phyloP scores from a whole-genome alignment of 2,329 filamentous ascomycete species.

The Phaeosphaeria sp. region DNA sequence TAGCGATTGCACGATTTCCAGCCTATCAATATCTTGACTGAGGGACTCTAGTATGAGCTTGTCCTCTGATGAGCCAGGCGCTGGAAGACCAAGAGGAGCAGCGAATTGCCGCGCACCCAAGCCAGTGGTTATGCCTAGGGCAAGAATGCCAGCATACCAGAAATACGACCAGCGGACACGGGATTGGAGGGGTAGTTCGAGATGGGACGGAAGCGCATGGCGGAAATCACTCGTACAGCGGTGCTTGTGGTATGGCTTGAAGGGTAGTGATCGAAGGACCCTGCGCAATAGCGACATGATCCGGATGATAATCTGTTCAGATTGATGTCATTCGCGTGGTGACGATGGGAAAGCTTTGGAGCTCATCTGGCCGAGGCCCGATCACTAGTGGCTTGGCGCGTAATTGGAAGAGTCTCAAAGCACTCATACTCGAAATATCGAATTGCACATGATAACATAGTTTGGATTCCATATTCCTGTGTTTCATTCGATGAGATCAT shows the following conservation, averaged over 20 bases:
- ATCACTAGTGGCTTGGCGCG: constrained; percentile 29
- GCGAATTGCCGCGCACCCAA: constrained; percentile 33
- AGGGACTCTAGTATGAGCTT: constrained; percentile 34
- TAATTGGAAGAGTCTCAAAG: too few relatives aligned
- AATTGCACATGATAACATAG: too few relatives aligned
- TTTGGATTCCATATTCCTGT: too few relatives aligned
- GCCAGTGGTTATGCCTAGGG: constrained; percentile 31
- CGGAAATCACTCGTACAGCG: background rate
- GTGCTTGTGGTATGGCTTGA: constrained; percentile 4
- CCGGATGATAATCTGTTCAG: background rate
- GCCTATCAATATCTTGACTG: constrained; percentile 32
- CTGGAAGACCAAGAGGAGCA: constrained; percentile 30
- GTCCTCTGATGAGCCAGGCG: constrained; percentile 38
- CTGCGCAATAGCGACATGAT: constrained; percentile 31
- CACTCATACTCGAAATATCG: too few relatives aligned
- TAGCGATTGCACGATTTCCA: constrained; percentile 42
- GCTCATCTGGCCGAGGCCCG: constrained; percentile 30
- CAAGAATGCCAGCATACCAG: constrained; percentile 40
- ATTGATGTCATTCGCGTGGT: background rate
- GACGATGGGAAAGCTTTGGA: background rate
- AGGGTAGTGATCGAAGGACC: constrained; percentile 14
- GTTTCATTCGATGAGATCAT: too few relatives aligned
- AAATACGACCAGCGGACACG: constrained; percentile 37
- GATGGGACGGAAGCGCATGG: constrained; percentile 3
- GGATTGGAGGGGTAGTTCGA: constrained; percentile 27